Conservation (phyloP, 1,284 basidiomycete species). For the Cutaneotrichosporon sp. region DNA sequence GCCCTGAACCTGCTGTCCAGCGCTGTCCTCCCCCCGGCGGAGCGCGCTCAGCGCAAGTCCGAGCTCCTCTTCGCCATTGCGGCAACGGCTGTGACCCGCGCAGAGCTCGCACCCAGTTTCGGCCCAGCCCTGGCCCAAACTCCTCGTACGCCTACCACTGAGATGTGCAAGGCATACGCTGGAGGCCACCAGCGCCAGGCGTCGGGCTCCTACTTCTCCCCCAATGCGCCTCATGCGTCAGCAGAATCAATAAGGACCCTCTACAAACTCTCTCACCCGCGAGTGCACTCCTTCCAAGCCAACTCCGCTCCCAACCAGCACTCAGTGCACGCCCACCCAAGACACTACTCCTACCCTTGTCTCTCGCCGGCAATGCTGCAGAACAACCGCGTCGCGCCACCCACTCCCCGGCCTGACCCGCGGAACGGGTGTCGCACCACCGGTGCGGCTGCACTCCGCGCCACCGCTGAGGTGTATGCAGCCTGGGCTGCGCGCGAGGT, state of each 20-base stretch:
- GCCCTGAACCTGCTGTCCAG: conserved; percentile 36
- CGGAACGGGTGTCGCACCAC: conserved; percentile 16
- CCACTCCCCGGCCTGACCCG: neutral
- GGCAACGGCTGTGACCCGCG: conserved; percentile 35
- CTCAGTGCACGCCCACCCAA: neutral
- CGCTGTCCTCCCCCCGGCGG: conserved; percentile 25
- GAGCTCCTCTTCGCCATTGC: conserved; percentile 39
- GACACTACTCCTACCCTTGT: neutral
- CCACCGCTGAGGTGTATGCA: conserved; percentile 47
- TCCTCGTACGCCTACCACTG: no score
- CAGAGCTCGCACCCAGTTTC: conserved; percentile 27
- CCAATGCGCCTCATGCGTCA: conserved; percentile 9
- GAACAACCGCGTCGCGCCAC: conserved; percentile 8
- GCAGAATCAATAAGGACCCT: neutral
- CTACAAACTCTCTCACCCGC: neutral
- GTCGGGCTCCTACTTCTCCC: conserved; percentile 13
- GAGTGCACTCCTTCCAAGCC: neutral
- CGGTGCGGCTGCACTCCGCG: conserved; percentile 32
- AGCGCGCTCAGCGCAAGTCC: conserved; percentile 35
- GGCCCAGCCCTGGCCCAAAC: conserved; percentile 6
- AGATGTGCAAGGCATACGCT: no score
- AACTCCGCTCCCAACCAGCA: neutral
- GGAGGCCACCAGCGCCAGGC: neutral
- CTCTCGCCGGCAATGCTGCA: no score
- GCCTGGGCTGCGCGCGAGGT: conserved; percentile 48